Evolutionary conservation across 805 yeast genomes (phyloP).

Genomic region (Blastobotrys muscicola): DNA sequence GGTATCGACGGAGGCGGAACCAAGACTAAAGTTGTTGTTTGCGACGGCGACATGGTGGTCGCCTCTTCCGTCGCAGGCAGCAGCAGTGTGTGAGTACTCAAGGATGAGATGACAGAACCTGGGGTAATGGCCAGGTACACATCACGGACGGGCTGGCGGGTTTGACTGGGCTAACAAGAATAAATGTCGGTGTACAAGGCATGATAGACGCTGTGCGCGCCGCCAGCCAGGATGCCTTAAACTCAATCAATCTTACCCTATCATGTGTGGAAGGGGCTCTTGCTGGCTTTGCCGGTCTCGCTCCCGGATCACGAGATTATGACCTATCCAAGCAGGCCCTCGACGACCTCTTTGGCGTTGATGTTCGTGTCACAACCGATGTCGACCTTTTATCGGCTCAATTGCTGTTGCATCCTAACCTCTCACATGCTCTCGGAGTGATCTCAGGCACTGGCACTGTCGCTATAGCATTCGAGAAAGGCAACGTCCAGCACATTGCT

Average conservation of each 20-base stretch:
- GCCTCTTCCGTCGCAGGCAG: constrained; percentile 12
- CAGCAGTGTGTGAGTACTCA: constrained; percentile 8
- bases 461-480: constrained; percentile 13
- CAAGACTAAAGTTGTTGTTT: constrained; percentile 16
- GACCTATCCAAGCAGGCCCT: constrained; percentile 4
- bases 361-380: constrained; percentile 14
- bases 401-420: constrained; percentile 2
- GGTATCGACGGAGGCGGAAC: constrained; percentile 23
- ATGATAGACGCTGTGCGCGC: background rate
- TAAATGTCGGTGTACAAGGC: background rate
- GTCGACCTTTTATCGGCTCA: constrained; percentile 13
- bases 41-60: constrained; percentile 7
- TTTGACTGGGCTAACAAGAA: background rate
- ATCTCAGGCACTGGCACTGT: constrained; percentile 21
- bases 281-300: constrained; percentile 19
- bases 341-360: constrained; percentile 4
- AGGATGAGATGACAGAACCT: background rate
- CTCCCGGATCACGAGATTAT: constrained; percentile 5
- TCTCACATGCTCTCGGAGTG: constrained; percentile 8
- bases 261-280: constrained; percentile 8
- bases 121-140: no score
- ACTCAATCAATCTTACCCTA: background rate
- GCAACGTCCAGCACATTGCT: constrained; percentile 7
- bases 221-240: background rate
- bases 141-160: no score